Base-by-base conservation (phyloP, 2,329 filamentous ascomycete genomes). In the Aspergillus awamori region DNA sequence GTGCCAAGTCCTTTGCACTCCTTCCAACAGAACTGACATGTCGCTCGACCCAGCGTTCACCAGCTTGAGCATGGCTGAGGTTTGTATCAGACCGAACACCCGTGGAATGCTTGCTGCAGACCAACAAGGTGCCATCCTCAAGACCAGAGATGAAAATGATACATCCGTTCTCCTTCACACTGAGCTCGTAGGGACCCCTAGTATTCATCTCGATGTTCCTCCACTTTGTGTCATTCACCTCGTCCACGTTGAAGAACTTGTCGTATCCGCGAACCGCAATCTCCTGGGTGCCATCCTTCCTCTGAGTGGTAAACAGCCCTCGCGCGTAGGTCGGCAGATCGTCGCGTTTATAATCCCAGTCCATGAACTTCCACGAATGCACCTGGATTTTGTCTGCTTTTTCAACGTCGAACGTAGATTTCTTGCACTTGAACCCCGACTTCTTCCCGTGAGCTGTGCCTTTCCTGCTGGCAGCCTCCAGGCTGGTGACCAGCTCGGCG, bases 101-200 rank as follows among this genome's bases (percentile, higher is more conserved):
- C 0, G 93, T 98, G 0, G 95, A 98, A 76, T 99, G 95, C 74
- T 99, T 99, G 83, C 94, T 98, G 85, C 94, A 98, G n/a, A 99
- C 93, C 7, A 99, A 82, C 8, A 99, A 82, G 1, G 91, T 92
- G 38, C 87, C 93, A 70, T 97, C 93, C 70, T 96, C 91, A 22
- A 99, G 82, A 13, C 93, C 95, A 15, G 93, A 89, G 48, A 99
- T 88, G 80, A 99, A 99, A 68, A 99, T 97, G 77, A 99, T 99
- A 77, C 95, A 99, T n/a, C 95, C 95, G 71, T 99, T 99, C 78
- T 99, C 95, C 80, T 99, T 99, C 56, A 98, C 87, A 60, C 93
- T 98, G 59, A 99, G 81, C 78, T 99, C 95, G 70, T 98, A 99
- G 0, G 95, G 95, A 0, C 92, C 93, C 65, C 86, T 81, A 0